Evolutionary conservation across 768 basidiomycete species (phyloP), one percentile per base, ranked within the genome.

Genomic region (Suillus ampliporus): DNA sequence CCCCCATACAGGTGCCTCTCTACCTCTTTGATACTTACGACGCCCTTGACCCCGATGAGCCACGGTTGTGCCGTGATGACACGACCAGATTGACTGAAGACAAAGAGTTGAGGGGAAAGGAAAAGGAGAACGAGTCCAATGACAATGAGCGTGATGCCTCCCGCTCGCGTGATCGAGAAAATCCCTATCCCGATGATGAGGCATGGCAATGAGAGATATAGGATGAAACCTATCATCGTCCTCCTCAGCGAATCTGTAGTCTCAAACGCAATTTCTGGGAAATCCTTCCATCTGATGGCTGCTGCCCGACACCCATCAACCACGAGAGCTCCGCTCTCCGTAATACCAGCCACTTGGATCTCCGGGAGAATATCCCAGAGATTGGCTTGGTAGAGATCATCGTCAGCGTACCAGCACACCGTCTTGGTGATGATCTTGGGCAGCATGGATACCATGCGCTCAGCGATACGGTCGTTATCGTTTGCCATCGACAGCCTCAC

Each of bases 1-100:
- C 62, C 62, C 2, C 68, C 68, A 13, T 69, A 69, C 35, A 69
- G 21, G 14, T 57, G 62, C 17, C 43, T 26, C 15, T 59, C 34
- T 11, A 59, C 65, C 3, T 57, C n/a, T 23, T 64, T 21, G 8
- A 35, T 41, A 26, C 61, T 44, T 40, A 69, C 15, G 46, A 66
- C 61, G 1, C 68, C 68, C n/a, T 69, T 69, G 26, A 69, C 61
- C 6, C 68, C 68, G 3, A 69, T 63, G 17, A 69, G 23, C 68
- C 68, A 69, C 2, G 68, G 68, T n/a, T 69, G 63, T 3, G 63
- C n/a, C 13, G 4, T 14, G 2, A 67, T 11, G 31, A 69, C 50
- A 15, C 68, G 68, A 11, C 68, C 68, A 28, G 65, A 62, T 21
- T 62, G 52, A 19, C 65, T 61, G 35, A 63, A 63, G 13, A 62